Base-by-base conservation (phyloP, 2,329 filamentous ascomycete species). In the Chrysoporthe deuterocubensis region DNA sequence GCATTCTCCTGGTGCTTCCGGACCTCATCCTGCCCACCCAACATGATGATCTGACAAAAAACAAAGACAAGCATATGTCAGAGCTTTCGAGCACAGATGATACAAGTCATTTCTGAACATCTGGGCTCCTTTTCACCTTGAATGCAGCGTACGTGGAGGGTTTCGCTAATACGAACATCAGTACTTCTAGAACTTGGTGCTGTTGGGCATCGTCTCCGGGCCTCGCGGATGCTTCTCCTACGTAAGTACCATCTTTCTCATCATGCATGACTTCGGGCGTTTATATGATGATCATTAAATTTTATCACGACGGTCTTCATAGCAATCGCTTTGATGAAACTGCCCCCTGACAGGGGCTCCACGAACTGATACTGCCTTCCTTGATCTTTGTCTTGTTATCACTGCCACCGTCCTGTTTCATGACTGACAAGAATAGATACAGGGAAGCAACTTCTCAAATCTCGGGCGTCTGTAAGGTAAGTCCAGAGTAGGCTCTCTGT, bases 31-130 rank as follows among this genome's bases (percentile, higher is more conserved):
- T 13, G 52, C 61, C 52, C 40, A 32, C 46, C 62, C 80, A 74
- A 76, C 74, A 89, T 96, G 93, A 96, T 96, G 92, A 96, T 86
- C 80, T 85, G 90, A 87, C 85, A 83, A 85, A 87, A 84, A 80
- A 82, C 90, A 58, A 54, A 89, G 93, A 96, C 93, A 96, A 96
- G 93, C 93, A 96, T 96, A 96, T 96, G 93, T 96, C 93, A 86
- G 90, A 96, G 93, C 89, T 85, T 82, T 71, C 78, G 78, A 78
- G 83, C 82, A 70, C 76, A 76, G 80, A 85, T 77, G 85, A 87
- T 74, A 81, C 71, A 65, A 75, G 80, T 82, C 77, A 75, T 81
- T 75, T 80, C 81, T 83, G 81, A 83, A 70, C 63, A 40, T 50
- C 46, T 52, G 43, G 59, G 62, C 62, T 68, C 58, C 48, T 37